Base-by-base conservation (phyloP, 2,329 filamentous ascomycete genomes). In the Botrytis elliptica region DNA sequence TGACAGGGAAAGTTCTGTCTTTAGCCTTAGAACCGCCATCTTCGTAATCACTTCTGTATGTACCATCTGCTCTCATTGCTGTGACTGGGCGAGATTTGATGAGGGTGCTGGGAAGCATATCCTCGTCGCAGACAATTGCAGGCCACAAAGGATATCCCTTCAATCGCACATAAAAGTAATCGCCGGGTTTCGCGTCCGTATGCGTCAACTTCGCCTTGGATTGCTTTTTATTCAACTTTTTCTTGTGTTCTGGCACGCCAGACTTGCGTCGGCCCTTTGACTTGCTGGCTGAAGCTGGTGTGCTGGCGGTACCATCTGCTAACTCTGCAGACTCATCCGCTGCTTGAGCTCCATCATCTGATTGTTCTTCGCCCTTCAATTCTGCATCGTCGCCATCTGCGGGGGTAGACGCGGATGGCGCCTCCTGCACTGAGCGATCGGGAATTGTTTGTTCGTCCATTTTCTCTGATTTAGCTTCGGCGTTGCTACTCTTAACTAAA, bases 111-210 rank as follows among this genome's bases (percentile, higher is more conserved):
- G 96, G 95, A 33, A 99, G 90, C 91, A 99, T 98, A 75, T 92
- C 91, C 83, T 99, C 95, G 81, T 97, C 94, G 82, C 93, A 96
- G 79, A 99, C 90, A 81, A 99, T 93, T 72, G 94, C 92, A 25
- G 96, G 96, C 96, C 96, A 99, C 57, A 93, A 91, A 46, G 96
- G 93, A 83, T 93, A 97, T 75, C 95, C 96, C 86, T 97, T 97
- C 83, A 99, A 90, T 83, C 95, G 93, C 77, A 97, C 94, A 81
- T 97, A 91, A 84, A 92, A 98, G 84, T 95, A 92, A 79, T 98
- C 92, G 78, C 97, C 96, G 7, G 96, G 93, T 85, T 97, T 88
- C 76, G 93, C 95, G 81, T 97, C 89, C 71, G 93, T 87, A 78
- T 94, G 89, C 63, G 88, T 88, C 76, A 92, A 86, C 81, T 91